phyloP scores from a whole-genome alignment of 1,284 basidiomycete species.

The Ceratobasidium papillatum region DNA sequence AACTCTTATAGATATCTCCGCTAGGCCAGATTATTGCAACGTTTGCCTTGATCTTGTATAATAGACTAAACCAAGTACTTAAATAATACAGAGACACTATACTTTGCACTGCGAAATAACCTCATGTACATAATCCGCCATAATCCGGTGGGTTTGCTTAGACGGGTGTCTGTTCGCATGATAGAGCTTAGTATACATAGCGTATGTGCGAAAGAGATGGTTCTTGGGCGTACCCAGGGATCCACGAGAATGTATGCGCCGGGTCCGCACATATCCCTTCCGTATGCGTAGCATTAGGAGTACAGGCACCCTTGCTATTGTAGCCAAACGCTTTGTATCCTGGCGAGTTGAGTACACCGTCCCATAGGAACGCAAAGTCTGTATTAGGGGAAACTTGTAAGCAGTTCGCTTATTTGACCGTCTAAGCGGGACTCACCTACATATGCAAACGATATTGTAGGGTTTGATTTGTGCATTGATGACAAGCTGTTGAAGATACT shows the following conservation, averaged over 20 bases:
- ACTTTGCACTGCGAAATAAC: slow-evolving; percentile 5
- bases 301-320: slow-evolving; percentile 15
- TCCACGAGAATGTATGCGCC: slow-evolving; percentile 38
- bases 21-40: no score
- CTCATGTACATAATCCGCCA: slow-evolving; percentile 31
- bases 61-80: no score
- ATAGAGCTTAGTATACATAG: background rate
- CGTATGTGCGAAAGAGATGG: background rate
- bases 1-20: background rate
- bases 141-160: slow-evolving; percentile 33
- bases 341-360: slow-evolving; percentile 14
- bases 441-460: slow-evolving; percentile 7
- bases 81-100: no score
- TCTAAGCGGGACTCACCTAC: background rate
- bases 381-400: background rate
- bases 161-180: slow-evolving; percentile 20
- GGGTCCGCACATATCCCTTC: slow-evolving; percentile 25
- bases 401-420: no score
- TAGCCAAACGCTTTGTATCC: slow-evolving; percentile 31
- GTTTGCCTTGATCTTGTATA: no score
- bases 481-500: slow-evolving; percentile 26
- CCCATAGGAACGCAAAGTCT: slow-evolving; percentile 37
- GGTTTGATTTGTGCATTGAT: background rate
- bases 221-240: slow-evolving; percentile 12
- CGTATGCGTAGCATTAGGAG: slow-evolving; percentile 13